phyloP scores from a whole-genome alignment of 768 basidiomycete species.

The Collybia mongolica region DNA sequence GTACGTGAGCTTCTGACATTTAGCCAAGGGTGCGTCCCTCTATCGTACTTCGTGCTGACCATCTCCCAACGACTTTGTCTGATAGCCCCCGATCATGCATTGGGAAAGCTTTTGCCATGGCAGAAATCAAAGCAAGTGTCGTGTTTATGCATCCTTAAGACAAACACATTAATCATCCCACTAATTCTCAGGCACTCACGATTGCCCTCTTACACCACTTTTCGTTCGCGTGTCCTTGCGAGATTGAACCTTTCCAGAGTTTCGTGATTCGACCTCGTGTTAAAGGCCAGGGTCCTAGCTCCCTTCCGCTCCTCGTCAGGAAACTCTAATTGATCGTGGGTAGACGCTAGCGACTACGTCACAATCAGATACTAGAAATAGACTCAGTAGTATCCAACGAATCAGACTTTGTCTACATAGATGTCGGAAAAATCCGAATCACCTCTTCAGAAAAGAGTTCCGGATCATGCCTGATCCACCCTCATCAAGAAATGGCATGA shows the following conservation, averaged over 20 bases:
- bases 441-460: too few species aligned
- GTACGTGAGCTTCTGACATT: slow-evolving; percentile 53
- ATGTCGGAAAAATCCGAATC: too few species aligned
- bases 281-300: slow-evolving; percentile 49
- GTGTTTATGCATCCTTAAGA: not conserved
- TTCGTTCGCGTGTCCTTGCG: slow-evolving; percentile 45
- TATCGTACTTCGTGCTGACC: not conserved
- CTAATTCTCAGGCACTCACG: slow-evolving; percentile 31
- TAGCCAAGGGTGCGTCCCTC: slow-evolving; percentile 48
- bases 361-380: too few species aligned
- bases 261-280: slow-evolving; percentile 64
- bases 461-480: too few species aligned
- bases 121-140: slow-evolving; percentile 57
- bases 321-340: slow-evolving; percentile 23
- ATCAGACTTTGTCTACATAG: too few species aligned
- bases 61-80: slow-evolving; percentile 6
- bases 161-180: not conserved
- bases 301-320: slow-evolving; percentile 53
- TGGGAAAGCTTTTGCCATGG: slow-evolving; percentile 55
- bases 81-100: slow-evolving; percentile 58
- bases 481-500: too few species aligned
- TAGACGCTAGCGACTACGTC: not conserved
- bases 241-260: slow-evolving; percentile 64
- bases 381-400: too few species aligned
- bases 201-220: slow-evolving; percentile 54